Conservation (phyloP, 441 rosid species). For the Corymbia calophylla region DNA sequence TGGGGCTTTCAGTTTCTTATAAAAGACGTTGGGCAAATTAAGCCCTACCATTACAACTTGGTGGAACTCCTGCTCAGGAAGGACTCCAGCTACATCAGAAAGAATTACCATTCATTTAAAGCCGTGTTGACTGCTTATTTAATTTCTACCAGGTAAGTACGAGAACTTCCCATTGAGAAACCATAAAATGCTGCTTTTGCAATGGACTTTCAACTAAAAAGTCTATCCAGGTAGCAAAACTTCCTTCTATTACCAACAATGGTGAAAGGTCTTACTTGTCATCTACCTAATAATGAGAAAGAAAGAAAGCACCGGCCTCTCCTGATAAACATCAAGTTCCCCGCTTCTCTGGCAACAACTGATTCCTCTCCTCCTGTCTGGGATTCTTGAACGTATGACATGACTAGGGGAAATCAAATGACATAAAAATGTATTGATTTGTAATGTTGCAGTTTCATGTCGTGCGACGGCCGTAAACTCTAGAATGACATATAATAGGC, state of each 20-base stretch:
- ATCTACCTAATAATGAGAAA: background rate
- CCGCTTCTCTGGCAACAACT: background rate
- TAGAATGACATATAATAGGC: background rate
- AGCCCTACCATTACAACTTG: background rate
- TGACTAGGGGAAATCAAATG: background rate
- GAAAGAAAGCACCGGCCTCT: background rate
- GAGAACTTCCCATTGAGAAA: background rate
- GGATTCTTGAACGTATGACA: background rate
- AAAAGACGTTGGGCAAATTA: background rate
- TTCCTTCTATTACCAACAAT: background rate
- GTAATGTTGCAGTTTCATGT: background rate
- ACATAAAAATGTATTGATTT: background rate
- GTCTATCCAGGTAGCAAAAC: background rate
- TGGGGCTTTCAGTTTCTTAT: background rate
- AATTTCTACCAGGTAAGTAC: background rate
- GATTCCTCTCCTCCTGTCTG: background rate
- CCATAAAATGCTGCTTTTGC: background rate
- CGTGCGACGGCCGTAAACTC: background rate
- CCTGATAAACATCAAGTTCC: background rate
- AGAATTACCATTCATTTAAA: background rate
- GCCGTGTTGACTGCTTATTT: background rate
- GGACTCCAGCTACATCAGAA: background rate
- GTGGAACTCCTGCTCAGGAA: background rate
- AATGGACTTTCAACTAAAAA: background rate
- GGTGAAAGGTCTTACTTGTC: background rate